Conservation (phyloP, 345 rosid genomes). For the Lumnitzera racemosa region DNA sequence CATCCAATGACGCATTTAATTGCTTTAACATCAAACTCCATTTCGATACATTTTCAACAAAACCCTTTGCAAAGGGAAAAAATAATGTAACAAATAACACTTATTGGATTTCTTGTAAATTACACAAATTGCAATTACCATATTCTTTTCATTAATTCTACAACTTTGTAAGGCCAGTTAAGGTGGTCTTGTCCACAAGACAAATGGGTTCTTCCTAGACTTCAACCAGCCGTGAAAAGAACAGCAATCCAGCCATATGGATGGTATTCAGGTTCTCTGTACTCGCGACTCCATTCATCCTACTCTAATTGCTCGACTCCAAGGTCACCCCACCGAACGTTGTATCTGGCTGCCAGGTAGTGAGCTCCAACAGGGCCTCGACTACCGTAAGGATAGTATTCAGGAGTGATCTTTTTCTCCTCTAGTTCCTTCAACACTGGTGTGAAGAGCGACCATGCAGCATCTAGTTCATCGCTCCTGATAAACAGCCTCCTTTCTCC, state of each 20-base stretch:
- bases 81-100: no score
- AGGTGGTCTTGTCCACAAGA: no score
- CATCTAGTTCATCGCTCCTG: slow-evolving; percentile 92
- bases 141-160: no score
- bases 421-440: slow-evolving; percentile 81
- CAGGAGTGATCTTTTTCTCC: slow-evolving; percentile 70
- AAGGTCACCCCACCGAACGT: slow-evolving; percentile 93
- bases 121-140: no score
- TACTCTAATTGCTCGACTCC: slow-evolving; percentile 37
- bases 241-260: background rate
- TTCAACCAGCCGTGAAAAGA: no score
- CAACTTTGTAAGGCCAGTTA: no score
- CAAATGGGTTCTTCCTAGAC: no score
- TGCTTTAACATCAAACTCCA: no score
- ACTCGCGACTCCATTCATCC: background rate
- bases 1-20: no score
- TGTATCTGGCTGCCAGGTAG: slow-evolving; percentile 90
- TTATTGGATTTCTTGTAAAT: no score
- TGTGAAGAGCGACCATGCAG: slow-evolving; percentile 88
- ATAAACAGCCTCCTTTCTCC: slow-evolving; percentile 96
- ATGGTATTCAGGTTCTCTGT: background rate
- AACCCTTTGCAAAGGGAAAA: no score
- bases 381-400: slow-evolving; percentile 94
- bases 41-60: no score
- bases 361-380: slow-evolving; percentile 99